Percentiles rank a stretch among this genome's conserved stretches.
Conservation (phyloP, 352 stramenopile genomes). For the Elongisporangium undulatum region DNA sequence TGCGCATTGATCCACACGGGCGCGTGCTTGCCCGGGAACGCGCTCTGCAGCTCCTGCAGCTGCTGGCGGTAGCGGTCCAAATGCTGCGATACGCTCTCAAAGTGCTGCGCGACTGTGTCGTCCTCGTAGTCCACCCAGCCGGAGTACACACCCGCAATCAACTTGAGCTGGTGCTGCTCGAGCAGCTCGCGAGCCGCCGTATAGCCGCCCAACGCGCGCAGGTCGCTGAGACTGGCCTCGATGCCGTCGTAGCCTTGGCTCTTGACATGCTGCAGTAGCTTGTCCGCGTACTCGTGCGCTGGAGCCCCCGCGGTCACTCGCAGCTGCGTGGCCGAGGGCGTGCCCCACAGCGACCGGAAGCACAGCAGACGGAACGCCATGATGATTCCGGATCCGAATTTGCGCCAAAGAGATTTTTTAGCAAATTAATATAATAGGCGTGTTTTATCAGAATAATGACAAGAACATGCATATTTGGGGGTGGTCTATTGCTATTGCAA, state of each 20-base stretch:
- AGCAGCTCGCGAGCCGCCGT: conserved; percentile 33
- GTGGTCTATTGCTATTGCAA: not conserved
- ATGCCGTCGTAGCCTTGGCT: conserved; percentile 58
- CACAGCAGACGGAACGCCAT: conserved; percentile 21
- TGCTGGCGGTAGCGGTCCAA: conserved; percentile 36
- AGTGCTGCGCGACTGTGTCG: conserved; percentile 43
- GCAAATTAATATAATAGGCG: not conserved
- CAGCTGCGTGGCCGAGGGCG: conserved; percentile 29
- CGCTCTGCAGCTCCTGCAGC: conserved; percentile 18
- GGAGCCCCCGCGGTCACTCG: conserved; percentile 7
- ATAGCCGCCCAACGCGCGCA: conserved; percentile 42
- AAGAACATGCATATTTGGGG: not conserved
- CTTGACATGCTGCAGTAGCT: conserved; percentile 30
- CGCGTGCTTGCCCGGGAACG: conserved; percentile 17
- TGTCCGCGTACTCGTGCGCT: conserved; percentile 19
- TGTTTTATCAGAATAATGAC: not conserved
- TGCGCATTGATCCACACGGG: conserved; percentile 55
- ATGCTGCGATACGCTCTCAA: conserved; percentile 39
- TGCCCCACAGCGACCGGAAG: conserved; percentile 62
- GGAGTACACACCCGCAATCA: conserved; percentile 68
- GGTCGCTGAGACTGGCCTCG: conserved; percentile 63
- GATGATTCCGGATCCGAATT: not conserved
- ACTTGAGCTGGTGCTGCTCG: conserved; percentile 39
- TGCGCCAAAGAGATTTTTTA: too few species aligned
- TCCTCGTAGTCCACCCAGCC: conserved; percentile 69